phyloP scores from a whole-genome alignment of 306 rosid genomes.

The Lupinus albus region DNA sequence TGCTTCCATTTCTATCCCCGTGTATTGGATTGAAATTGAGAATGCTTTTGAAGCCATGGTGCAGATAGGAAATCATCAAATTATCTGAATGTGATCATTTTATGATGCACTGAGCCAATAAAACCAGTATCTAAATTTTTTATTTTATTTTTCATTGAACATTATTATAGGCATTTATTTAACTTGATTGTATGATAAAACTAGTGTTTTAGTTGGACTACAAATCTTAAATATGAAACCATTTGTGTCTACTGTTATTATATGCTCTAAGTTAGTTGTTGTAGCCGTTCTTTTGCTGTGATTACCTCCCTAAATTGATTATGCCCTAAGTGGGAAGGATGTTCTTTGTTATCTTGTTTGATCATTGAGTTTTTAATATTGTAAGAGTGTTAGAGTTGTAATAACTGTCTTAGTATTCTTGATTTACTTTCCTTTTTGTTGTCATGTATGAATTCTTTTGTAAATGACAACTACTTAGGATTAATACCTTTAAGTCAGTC shows the following conservation, averaged over 20 bases:
- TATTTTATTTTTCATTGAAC: constrained; percentile 7
- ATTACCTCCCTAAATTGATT: constrained; percentile 9
- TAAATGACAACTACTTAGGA: constrained; percentile 20
- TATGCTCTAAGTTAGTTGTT: background rate
- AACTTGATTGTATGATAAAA: background rate
- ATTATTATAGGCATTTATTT: constrained; percentile 1
- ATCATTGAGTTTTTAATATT: constrained; percentile 28
- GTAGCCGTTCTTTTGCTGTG: constrained; percentile 2
- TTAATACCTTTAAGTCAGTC: background rate
- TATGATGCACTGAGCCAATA: background rate
- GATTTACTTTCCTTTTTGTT: constrained; percentile 32
- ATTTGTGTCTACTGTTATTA: constrained; percentile 19
- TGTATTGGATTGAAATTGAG: constrained; percentile 6
- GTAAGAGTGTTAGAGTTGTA: background rate
- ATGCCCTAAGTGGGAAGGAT: constrained; percentile 21
- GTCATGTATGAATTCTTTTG: constrained; percentile 31
- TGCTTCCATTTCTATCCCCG: constrained; percentile 17
- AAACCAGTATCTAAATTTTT: background rate
- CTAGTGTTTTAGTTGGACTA: background rate
- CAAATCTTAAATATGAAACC: background rate
- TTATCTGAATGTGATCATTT: constrained; percentile 13
- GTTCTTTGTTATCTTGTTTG: constrained; percentile 30
- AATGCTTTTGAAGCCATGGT: background rate
- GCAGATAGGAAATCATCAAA: constrained; percentile 10
- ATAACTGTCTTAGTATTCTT: constrained; percentile 1